These are phyloP conservation scores for Suillus sp. DNA, from an alignment of 768 basidiomycete genomes.

Conservation along the genomic window DNA sequence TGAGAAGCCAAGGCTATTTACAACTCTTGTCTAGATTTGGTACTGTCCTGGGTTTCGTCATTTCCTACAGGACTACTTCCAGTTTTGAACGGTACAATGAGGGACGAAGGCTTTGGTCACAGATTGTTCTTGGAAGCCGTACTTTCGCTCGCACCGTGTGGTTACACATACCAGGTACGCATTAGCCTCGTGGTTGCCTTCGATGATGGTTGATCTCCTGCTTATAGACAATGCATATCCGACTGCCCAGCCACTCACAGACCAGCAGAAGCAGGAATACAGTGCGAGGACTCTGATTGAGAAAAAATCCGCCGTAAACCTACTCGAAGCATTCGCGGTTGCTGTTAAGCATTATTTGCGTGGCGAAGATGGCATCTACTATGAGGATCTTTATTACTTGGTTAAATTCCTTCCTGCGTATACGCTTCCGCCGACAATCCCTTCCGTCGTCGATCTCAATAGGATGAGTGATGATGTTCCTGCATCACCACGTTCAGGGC, in stretches of 20 bases:
- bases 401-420: constrained; percentile 75
- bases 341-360: constrained; percentile 72
- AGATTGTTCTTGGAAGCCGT: constrained; percentile 57
- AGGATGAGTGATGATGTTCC: constrained; percentile 4
- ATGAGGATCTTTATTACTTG: constrained; percentile 60
- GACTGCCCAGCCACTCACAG: constrained; percentile 17
- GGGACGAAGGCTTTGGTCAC: constrained; percentile 67
- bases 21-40: constrained; percentile 45
- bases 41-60: constrained; percentile 75
- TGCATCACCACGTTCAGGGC: constrained; percentile 15
- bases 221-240: constrained; percentile 29
- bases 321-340: constrained; percentile 65
- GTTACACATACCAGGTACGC: constrained; percentile 64
- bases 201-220: constrained; percentile 3
- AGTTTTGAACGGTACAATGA: constrained; percentile 81
- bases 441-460: constrained; percentile 36
- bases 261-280: constrained; percentile 32
- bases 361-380: constrained; percentile 45
- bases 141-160: constrained; percentile 63
- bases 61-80: constrained; percentile 71
- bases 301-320: constrained; percentile 69
- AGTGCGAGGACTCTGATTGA: constrained; percentile 57
- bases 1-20: constrained; percentile 5
- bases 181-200: neutral
- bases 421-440: constrained; percentile 54